Conservation (phyloP, 129 eudicot genomes). For the Flaveria robusta region DNA sequence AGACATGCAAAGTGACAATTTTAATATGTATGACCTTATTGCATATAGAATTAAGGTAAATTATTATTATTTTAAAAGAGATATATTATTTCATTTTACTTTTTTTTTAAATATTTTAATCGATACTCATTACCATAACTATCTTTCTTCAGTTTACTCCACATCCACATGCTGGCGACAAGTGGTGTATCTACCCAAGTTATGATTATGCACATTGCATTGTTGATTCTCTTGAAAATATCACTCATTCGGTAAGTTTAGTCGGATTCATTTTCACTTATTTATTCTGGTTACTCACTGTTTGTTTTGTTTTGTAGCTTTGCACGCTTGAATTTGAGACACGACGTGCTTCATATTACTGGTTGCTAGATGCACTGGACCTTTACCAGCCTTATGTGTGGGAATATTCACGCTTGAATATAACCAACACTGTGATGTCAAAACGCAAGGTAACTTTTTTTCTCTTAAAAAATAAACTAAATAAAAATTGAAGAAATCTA, state of each 20-base stretch:
- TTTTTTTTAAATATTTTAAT: no score
- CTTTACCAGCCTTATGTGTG: conserved; percentile 92
- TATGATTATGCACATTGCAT: conserved; percentile 94
- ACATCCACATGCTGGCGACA: conserved; percentile 96
- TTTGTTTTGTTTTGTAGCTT: conserved; percentile 43
- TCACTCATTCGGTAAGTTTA: conserved; percentile 83
- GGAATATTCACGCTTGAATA: conserved; percentile 85
- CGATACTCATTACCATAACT: background rate
- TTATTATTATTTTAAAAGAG: background rate
- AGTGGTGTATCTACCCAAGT: conserved; percentile 97
- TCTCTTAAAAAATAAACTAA: background rate
- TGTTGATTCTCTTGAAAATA: conserved; percentile 93
- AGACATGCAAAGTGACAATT: conserved; percentile 93
- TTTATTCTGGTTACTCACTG: background rate
- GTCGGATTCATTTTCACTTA: background rate
- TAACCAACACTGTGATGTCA: conserved; percentile 93
- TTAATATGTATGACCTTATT: conserved; percentile 91
- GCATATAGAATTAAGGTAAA: conserved; percentile 96
- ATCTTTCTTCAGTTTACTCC: conserved; percentile 66
- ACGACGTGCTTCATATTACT: conserved; percentile 89
- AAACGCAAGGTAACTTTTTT: conserved; percentile 69
- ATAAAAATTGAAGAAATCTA: background rate
- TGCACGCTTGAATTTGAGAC: conserved; percentile 96
- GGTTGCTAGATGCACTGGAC: conserved; percentile 81
- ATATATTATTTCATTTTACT: conserved; percentile 5